A percentile compares a stretch with the other conserved stretches of the same genome.
Evolutionary conservation across 169 alveolate genomes (phyloP).

Genomic region (Theileria equi): DNA sequence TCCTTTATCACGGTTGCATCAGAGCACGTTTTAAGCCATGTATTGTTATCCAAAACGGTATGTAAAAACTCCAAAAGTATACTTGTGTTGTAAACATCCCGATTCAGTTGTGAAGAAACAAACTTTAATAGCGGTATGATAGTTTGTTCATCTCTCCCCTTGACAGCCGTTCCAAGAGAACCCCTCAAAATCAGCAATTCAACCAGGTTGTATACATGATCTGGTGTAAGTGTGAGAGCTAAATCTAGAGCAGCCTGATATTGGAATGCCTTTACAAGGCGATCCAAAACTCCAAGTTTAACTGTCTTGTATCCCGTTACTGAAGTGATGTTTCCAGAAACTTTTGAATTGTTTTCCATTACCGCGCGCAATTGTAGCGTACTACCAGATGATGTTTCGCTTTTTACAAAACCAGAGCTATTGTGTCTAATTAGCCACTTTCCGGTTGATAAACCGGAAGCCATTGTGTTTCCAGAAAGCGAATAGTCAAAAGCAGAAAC

Average conservation of each 20-base stretch:
- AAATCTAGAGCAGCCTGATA: conserved; percentile 63
- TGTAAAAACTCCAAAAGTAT: conserved; percentile 38
- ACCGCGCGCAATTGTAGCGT: neutral
- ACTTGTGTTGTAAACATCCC: conserved; percentile 31
- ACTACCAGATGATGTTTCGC: no score
- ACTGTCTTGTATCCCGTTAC: conserved; percentile 35
- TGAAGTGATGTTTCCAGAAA: neutral
- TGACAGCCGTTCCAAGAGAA: conserved; percentile 52
- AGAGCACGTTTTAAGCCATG: conserved; percentile 48
- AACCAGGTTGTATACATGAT: conserved; percentile 55
- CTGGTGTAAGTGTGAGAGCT: conserved; percentile 51
- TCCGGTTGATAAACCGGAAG: conserved; percentile 41
- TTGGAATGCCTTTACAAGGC: conserved; percentile 59
- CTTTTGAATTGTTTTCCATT: neutral
- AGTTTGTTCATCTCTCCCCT: conserved; percentile 57
- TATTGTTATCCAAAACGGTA: conserved; percentile 51
- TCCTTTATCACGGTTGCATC: conserved; percentile 29
- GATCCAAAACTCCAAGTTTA: conserved; percentile 45
- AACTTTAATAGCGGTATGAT: conserved; percentile 43
- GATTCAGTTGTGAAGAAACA: conserved; percentile 32
- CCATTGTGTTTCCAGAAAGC: conserved; percentile 18
- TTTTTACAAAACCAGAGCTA: no score
- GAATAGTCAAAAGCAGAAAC: conserved; percentile 40
- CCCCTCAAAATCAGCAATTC: conserved; percentile 55
- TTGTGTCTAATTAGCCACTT: conserved; percentile 48